Evolutionary conservation across 345 rosid species (phyloP), one percentile per base, ranked within the genome.

Genomic region (Zanthoxylum bungeanum): DNA sequence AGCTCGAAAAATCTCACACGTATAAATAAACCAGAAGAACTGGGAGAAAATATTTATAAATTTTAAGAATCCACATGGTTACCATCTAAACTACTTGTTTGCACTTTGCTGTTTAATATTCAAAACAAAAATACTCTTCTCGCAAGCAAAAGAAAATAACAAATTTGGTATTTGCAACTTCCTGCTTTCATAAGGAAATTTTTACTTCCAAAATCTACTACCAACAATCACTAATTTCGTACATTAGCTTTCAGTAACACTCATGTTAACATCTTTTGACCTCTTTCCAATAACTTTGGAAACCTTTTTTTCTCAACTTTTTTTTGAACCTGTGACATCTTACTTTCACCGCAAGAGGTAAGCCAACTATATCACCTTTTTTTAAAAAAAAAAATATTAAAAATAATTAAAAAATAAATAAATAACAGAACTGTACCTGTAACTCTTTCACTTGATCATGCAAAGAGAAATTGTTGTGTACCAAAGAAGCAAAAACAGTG

Each of bases 391-490:
- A 14, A 19, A n/a, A 16, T 3, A 14, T 14, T n/a, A 30, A 3
- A 33, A 59, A 3, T 10, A 19, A 60, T 17, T 22, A 4, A 40
- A 19, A 1, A 34, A 33, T 17, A 60, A 1, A 33, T 66, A 24
- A 65, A 58, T 17, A 10, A 21, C 28, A 16, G n/a, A 22, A 21
- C 4, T 31, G 52, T 64, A 85, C 94, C 91, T 85, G 84, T 75
- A 87, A 82, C 28, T 83, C 82, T 59, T 75, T 58, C 42, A 84
- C 86, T 76, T 83, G 83, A 21, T 74, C 55, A 59, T 79, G 86
- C n/a, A 87, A 71, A 47, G 82, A 77, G 79, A 85, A 77, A 69
- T 85, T 87, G 83, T 79, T 87, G 80, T 80, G 87, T 16, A 83
- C 76, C 77, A 86, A 66, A 57, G 89, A 83, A 76, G 85, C 63